These are phyloP conservation scores for Yarrowia hollandica DNA, from an alignment of 805 yeast genomes.

Conservation along the genomic window DNA sequence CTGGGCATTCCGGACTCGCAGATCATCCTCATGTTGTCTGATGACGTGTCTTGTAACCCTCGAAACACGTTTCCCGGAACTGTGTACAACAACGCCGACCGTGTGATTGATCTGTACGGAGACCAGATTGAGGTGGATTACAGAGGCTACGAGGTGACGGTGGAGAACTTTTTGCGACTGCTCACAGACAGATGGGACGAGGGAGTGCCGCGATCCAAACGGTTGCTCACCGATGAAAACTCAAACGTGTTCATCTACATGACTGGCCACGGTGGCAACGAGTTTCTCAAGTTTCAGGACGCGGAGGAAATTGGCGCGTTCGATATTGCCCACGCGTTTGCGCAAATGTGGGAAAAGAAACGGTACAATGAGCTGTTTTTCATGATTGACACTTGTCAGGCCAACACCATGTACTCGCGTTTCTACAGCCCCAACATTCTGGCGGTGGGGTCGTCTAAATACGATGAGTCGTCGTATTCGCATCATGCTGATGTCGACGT, in stretches of 20 bases:
- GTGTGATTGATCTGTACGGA: conserved; percentile 90
- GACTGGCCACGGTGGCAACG: conserved; percentile 99
- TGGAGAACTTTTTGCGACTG: conserved; percentile 89
- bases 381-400: conserved; percentile 99
- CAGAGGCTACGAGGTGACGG: conserved; percentile 97
- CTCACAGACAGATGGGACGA: conserved; percentile 95
- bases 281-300: conserved; percentile 94
- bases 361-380: conserved; percentile 93
- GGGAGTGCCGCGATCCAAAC: conserved; percentile 88
- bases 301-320: conserved; percentile 95
- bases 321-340: conserved; percentile 96
- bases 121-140: conserved; percentile 95
- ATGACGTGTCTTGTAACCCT: conserved; percentile 96
- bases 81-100: conserved; percentile 89
- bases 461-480: conserved; percentile 89
- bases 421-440: conserved; percentile 89
- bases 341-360: conserved; percentile 93
- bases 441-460: conserved; percentile 86
- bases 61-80: conserved; percentile 95
- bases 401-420: conserved; percentile 93
- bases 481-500: conserved; percentile 94
- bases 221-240: conserved; percentile 88
- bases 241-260: conserved; percentile 90
- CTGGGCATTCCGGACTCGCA: conserved; percentile 98
- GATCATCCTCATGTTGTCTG: conserved; percentile 92